Conservation (phyloP, 1,139 yeast genomes). For the Geotrichum fermentans region DNA sequence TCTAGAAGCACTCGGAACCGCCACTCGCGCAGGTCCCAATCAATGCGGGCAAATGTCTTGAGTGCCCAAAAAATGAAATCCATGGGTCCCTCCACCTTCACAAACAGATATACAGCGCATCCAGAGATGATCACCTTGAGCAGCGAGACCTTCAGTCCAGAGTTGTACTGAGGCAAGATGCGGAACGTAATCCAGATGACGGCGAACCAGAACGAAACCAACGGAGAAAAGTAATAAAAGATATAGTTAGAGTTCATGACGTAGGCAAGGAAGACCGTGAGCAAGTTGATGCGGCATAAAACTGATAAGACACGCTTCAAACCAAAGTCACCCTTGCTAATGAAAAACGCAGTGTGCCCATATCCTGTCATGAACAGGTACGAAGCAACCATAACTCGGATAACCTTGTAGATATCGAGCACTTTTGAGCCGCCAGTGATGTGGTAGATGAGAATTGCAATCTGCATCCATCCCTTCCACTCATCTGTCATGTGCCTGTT, state of each 20-base stretch:
- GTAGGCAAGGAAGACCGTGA: conserved; percentile 27
- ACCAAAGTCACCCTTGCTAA: conserved; percentile 26
- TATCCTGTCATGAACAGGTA: conserved; percentile 30
- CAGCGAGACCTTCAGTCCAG: conserved; percentile 21
- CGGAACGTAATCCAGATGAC: conserved; percentile 26
- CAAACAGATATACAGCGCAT: conserved; percentile 18
- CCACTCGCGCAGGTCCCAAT: conserved; percentile 30
- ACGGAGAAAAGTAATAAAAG: conserved; percentile 30
- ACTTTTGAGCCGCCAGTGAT: conserved; percentile 29
- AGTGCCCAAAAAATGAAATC: conserved; percentile 24
- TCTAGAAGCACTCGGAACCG: conserved; percentile 28
- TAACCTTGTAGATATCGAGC: conserved; percentile 28
- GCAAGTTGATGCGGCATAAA: conserved; percentile 26
- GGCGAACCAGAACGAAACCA: conserved; percentile 29
- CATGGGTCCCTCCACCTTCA: conserved; percentile 24
- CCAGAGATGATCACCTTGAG: conserved; percentile 24
- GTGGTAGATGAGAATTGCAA: conserved; percentile 28
- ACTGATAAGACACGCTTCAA: conserved; percentile 28
- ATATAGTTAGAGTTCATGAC: conserved; percentile 29
- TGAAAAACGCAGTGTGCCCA: conserved; percentile 28
- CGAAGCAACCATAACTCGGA: conserved; percentile 29
- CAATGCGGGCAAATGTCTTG: conserved; percentile 22
- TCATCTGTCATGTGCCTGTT: conserved; percentile 29
- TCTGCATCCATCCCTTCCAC: conserved; percentile 33
- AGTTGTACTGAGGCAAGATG: conserved; percentile 22